Conservation (phyloP, 2,329 filamentous ascomycete genomes). For the Calycina marina region DNA sequence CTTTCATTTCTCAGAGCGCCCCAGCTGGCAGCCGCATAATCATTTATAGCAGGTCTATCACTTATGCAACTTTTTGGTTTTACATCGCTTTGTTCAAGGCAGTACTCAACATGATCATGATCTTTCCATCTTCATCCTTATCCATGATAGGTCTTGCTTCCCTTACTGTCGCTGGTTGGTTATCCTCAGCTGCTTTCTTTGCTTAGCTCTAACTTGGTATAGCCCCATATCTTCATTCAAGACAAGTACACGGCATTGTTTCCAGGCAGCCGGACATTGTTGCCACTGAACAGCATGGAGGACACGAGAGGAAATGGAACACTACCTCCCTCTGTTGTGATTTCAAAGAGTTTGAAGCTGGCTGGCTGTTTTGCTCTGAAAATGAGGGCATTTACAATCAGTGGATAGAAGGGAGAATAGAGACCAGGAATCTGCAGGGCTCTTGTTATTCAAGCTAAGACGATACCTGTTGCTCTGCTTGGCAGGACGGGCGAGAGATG, state of each 20-base stretch:
- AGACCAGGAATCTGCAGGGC: too few relatives aligned
- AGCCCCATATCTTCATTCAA: constrained; percentile 15
- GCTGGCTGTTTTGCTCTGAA: too few relatives aligned
- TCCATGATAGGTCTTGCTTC: constrained; percentile 14
- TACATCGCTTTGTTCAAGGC: constrained; percentile 5
- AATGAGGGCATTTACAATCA: too few relatives aligned
- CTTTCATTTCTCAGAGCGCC: constrained; percentile 19
- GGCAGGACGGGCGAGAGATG: too few relatives aligned
- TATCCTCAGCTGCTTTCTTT: background rate
- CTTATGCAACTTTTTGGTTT: constrained; percentile 11
- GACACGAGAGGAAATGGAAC: too few relatives aligned
- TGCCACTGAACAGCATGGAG: too few relatives aligned
- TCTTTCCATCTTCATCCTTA: constrained; percentile 10
- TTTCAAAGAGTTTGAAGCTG: too few relatives aligned
- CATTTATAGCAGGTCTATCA: constrained; percentile 4
- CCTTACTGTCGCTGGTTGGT: constrained; percentile 15
- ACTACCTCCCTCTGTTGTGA: too few relatives aligned
- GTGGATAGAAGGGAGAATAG: too few relatives aligned
- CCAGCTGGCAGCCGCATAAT: constrained; percentile 19
- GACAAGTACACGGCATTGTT: constrained; percentile 8
- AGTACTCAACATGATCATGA: constrained; percentile 12
- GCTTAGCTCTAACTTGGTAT: constrained; percentile 6
- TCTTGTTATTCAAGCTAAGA: too few relatives aligned
- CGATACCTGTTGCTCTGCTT: too few relatives aligned
- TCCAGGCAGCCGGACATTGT: constrained; percentile 7